Evolutionary conservation across 805 yeast genomes (phyloP).

Genomic region (Candida incommunis): DNA sequence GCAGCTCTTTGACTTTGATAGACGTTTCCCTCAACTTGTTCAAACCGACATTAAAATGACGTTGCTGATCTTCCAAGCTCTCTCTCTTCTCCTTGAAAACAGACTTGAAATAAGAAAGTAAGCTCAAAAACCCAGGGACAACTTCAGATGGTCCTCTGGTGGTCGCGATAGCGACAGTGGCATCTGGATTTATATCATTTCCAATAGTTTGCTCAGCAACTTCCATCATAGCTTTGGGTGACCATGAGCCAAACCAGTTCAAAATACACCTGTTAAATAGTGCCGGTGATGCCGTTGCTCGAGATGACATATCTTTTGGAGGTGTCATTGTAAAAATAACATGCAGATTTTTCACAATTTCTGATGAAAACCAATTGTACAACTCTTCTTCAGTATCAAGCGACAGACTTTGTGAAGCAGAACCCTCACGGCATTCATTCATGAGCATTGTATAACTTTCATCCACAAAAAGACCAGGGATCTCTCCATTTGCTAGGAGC

Average conservation of each 20-base stretch:
- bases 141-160: background rate
- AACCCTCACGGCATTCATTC: conserved; percentile 39
- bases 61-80: conserved; percentile 48
- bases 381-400: conserved; percentile 58
- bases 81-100: conserved; percentile 30
- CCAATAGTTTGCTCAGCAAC: conserved; percentile 33
- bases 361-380: conserved; percentile 57
- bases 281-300: conserved; percentile 69
- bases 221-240: conserved; percentile 30
- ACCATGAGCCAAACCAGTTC: conserved; percentile 85
- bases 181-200: conserved; percentile 5
- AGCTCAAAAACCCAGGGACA: background rate
- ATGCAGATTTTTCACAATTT: conserved; percentile 60
- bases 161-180: conserved; percentile 28
- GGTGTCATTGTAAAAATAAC: conserved; percentile 67
- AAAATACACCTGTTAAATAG: conserved; percentile 79
- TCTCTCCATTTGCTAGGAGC: conserved; percentile 80
- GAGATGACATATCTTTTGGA: conserved; percentile 27
- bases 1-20: conserved; percentile 49
- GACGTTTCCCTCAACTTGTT: conserved; percentile 68
- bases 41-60: conserved; percentile 60
- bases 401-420: conserved; percentile 44
- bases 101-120: conserved; percentile 9
- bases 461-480: conserved; percentile 77
- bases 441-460: conserved; percentile 47